Percentiles rank a stretch among this genome's conserved stretches.
Conservation (phyloP, 495 filamentous ascomycete species). For the Extremus antarcticus region DNA sequence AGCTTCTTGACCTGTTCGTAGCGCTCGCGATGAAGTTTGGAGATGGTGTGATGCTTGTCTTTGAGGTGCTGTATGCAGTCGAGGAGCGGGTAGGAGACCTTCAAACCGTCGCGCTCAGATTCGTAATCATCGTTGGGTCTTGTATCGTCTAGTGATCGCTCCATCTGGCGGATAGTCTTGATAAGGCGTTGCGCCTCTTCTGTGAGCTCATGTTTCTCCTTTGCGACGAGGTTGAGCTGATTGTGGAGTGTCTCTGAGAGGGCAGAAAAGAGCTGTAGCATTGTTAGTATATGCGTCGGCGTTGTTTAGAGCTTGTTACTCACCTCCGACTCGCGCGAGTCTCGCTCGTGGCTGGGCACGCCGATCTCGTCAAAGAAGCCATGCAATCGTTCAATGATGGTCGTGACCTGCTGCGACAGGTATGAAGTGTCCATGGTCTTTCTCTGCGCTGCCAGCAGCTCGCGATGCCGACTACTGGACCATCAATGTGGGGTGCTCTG, state of each 20-base stretch:
- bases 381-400: conserved; percentile 81
- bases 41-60: conserved; percentile 72
- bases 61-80: conserved; percentile 67
- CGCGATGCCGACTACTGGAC: conserved; percentile 2
- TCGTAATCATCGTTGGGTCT: conserved; percentile 51
- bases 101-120: conserved; percentile 52
- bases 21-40: conserved; percentile 72
- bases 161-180: conserved; percentile 81
- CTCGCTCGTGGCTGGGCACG: conserved; percentile 77
- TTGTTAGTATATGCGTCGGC: neutral
- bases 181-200: conserved; percentile 82
- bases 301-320: conserved; percentile 20
- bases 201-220: conserved; percentile 79
- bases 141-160: conserved; percentile 70
- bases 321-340: conserved; percentile 77
- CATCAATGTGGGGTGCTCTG: conserved; percentile 8
- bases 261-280: conserved; percentile 66
- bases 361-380: conserved; percentile 95
- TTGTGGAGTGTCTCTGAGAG: conserved; percentile 79
- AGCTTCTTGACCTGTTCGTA: conserved; percentile 94
- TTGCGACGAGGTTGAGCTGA: conserved; percentile 66
- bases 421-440: conserved; percentile 75
- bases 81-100: conserved; percentile 68
- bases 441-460: conserved; percentile 11
- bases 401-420: conserved; percentile 84